These are phyloP conservation scores for Pseudocercospora pini-densiflorae DNA, from an alignment of 2,329 filamentous ascomycete species.

Conservation along the genomic window DNA sequence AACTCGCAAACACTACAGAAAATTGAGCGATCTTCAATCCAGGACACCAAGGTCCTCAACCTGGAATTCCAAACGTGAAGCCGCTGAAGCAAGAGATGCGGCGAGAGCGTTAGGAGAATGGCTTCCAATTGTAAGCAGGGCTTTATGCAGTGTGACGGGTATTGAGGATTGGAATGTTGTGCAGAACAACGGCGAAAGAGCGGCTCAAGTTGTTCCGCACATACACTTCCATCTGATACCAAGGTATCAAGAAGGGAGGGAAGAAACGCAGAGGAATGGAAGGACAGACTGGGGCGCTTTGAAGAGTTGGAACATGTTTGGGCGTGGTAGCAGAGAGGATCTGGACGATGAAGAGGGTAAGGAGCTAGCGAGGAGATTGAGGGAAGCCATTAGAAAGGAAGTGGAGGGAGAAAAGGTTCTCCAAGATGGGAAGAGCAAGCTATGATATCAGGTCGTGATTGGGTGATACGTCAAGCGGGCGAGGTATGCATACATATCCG, in stretches of 20 bases:
- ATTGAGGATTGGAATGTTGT: constrained; percentile 92
- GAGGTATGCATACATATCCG: not conserved
- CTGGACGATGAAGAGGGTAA: constrained; percentile 75
- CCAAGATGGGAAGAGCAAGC: constrained; percentile 1
- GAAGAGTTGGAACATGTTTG: constrained; percentile 83
- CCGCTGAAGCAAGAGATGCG: constrained; percentile 25
- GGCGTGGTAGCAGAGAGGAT: constrained; percentile 71
- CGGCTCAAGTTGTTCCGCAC: constrained; percentile 90
- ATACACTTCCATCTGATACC: constrained; percentile 96
- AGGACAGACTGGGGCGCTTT: constrained; percentile 44
- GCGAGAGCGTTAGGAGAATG: constrained; percentile 48
- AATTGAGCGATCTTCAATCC: constrained; percentile 69
- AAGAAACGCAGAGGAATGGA: constrained; percentile 58
- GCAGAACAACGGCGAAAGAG: constrained; percentile 88
- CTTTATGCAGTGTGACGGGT: constrained; percentile 70
- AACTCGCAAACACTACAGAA: constrained; percentile 75
- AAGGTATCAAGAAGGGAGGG: constrained; percentile 61
- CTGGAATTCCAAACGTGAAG: constrained; percentile 27
- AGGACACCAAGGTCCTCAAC: constrained; percentile 15
- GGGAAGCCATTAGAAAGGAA: constrained; percentile 42
- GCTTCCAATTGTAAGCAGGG: constrained; percentile 74
- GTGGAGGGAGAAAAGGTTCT: constrained; percentile 13
- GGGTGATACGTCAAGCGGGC: not conserved
- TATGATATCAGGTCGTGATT: not conserved
- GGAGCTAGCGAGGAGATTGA: constrained; percentile 58